Base-by-base conservation (phyloP, 805 yeast species). In the Suhomyces xylopsoci region DNA sequence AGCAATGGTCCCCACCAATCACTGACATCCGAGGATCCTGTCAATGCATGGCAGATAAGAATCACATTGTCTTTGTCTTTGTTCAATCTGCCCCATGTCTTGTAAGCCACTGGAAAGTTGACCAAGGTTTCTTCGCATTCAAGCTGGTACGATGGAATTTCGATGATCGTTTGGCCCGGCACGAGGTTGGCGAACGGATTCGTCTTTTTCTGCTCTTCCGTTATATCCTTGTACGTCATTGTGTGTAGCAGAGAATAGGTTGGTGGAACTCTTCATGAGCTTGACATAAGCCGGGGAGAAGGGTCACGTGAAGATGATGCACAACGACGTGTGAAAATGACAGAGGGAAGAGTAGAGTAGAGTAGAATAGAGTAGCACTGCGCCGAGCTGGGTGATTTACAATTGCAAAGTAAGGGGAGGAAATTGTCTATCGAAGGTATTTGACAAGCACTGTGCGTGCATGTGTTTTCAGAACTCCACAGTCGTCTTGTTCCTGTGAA, bases 1-100 rank as follows among this genome's bases (percentile, higher is more conserved):
- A 94, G 72, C 22, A 94, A 70, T 0, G 98, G 97, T 0, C 98
- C 97, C 99, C 99, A 94, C 99, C 99, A 94, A 63, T 94, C 99
- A 40, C 87, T 80, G 15, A 93, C 97, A 66, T 94, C 98, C 0
- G 97, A 81, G 0, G 97, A 90, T 0, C 99, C 99, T 0, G 98
- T 91, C 51, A 94, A 76, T 0, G 99, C 98, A 74, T 94, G 99
- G 61, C 97, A 88, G 12, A 94, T 88, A n/a, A 94, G 83, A 77
- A 94, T 74, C 54, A 86, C 91, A 65, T 94, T 94, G 59, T 84
- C 85, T 7, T 80, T 83, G 2, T 68, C 73, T 7, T 76, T 81
- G 64, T 91, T 91, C 46, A 94, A 77, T 51, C 81, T 77, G 2
- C 99, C 99, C 97, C 97, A 94, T 0, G 96, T 87, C 68, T 93